These are phyloP conservation scores for Botrytis byssoidea DNA, from an alignment of 2,329 filamentous ascomycete genomes.

Conservation along the genomic window DNA sequence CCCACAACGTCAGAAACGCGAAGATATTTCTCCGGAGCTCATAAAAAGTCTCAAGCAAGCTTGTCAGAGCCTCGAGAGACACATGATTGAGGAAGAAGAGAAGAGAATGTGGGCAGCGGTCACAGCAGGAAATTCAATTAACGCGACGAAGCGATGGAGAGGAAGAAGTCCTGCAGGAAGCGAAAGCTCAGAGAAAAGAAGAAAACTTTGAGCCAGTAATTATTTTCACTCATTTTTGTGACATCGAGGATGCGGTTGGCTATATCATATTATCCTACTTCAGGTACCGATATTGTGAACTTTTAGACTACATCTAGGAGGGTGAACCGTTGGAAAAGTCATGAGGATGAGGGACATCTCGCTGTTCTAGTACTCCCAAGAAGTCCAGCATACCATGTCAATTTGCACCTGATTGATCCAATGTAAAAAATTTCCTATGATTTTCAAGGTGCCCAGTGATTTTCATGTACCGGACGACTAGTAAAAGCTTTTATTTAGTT, in stretches of 20 bases:
- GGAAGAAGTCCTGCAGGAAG: neutral
- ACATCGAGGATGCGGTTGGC: neutral
- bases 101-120: neutral
- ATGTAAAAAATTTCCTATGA: too few relatives aligned
- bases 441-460: neutral
- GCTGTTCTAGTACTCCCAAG: neutral
- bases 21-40: neutral
- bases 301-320: neutral
- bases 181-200: neutral
- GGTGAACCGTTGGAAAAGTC: neutral
- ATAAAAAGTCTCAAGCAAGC: neutral
- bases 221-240: neutral
- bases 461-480: neutral
- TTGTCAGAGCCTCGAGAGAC: neutral
- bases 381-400: accelerated
- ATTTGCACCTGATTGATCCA: neutral
- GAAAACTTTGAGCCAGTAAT: neutral
- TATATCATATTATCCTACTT: neutral
- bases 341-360: neutral
- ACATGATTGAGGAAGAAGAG: neutral
- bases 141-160: neutral
- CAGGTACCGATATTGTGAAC: neutral
- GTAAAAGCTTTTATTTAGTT: neutral
- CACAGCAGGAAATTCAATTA: neutral
- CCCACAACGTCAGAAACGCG: neutral